Base-by-base conservation (phyloP, 441 rosid genomes). In the Adansonia madagascariensis region DNA sequence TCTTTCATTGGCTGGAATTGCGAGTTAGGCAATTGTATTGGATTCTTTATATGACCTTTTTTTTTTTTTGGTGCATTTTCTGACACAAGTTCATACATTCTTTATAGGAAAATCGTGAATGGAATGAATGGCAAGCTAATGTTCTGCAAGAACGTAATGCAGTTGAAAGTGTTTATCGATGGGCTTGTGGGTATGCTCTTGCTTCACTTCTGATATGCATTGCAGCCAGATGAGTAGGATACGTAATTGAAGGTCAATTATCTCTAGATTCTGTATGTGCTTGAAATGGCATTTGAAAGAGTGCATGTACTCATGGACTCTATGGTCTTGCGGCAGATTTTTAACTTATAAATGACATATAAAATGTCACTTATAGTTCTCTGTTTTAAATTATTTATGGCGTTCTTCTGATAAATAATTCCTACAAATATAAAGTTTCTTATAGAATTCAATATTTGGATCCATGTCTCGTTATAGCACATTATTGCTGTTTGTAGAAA, bases 181-280 rank as follows among this genome's bases (percentile, higher is more conserved):
- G 99, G 99, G 93, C 91, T 64, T 97, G 99, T 83, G 98, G 99
- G 99, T 97, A 92, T 78, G 71, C 5, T 76, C 53, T 74, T 52
- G 35, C 20, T 69, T 78, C 41, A 22, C 75, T 49, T 77, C 17
- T 81, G 24, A 61, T 18, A 47, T 81, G 56, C 72, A 41, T 71
- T 81, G 59, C 75, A 5, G 24, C 4, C 63, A 17, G 27, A 71
- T 35, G 17, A 20, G 24, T 61, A 47, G 70, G 20, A 70, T 64
- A 64, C 27, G 11, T 18, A 6, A 27, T 62, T 63, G 12, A 35
- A 39, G 53, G 35, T 43, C 27, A 39, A 52, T 52, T 10, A 7
- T 52, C 18, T 35, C 11, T 62, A 59, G 55, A 47, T 31, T 18
- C 11, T 78, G n/a, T 73, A 22, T 59, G 24, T 9, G 20, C 18